Conservation (phyloP, 2,329 filamentous ascomycete genomes). For the Fusarium xyrophilum region DNA sequence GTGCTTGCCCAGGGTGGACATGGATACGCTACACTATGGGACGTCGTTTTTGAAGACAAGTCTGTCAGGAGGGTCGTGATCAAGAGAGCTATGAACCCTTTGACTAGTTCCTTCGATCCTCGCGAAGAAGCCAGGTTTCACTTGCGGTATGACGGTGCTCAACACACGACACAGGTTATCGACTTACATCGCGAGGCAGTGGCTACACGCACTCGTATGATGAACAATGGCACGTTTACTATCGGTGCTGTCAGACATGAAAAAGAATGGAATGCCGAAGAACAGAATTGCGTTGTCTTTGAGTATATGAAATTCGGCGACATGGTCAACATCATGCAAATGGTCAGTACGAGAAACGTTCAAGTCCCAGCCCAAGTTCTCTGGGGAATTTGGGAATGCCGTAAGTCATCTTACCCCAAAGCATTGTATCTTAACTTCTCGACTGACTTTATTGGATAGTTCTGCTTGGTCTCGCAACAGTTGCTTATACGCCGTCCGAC, state of each 20-base stretch:
- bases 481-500: conserved; percentile 37
- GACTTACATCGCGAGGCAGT: conserved; percentile 30
- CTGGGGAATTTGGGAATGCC: conserved; percentile 44
- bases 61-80: conserved; percentile 38
- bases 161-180: conserved; percentile 41
- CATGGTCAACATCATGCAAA: conserved; percentile 28
- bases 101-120: conserved; percentile 1
- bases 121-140: conserved; percentile 35
- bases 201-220: conserved; percentile 9
- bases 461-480: conserved; percentile 38
- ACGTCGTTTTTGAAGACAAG: conserved; percentile 33
- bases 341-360: background rate
- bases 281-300: conserved; percentile 31
- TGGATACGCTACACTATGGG: conserved; percentile 39
- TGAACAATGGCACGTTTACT: background rate
- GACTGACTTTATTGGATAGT: conserved; percentile 33
- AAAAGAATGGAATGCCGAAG: background rate
- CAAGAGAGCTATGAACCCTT: conserved; percentile 24
- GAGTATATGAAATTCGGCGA: conserved; percentile 41
- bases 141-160: conserved; percentile 38
- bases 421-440: background rate
- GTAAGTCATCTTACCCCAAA: conserved; percentile 27
- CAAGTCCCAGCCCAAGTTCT: conserved; percentile 33
- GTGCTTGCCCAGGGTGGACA: conserved; percentile 41
- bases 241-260: background rate